These are phyloP conservation scores for Coniochaeta ligniaria DNA, from an alignment of 2,329 filamentous ascomycete species.

Conservation along the genomic window DNA sequence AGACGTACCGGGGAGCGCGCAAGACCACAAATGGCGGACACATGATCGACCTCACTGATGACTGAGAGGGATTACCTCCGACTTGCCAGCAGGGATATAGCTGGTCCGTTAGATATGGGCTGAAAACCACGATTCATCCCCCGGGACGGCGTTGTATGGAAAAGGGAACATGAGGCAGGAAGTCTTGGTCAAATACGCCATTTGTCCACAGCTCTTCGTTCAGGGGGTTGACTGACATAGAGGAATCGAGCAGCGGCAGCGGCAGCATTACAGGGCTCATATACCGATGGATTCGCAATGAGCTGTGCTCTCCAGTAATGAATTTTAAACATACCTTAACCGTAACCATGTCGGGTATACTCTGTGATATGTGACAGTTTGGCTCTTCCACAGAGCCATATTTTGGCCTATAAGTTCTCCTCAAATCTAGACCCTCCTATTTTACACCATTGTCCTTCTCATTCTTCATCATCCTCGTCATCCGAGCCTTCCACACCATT, in stretches of 20 bases:
- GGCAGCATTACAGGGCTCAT: not conserved
- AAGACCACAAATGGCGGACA: not conserved
- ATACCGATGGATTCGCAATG: not conserved
- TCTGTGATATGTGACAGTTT: not conserved
- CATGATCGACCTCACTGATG: not conserved
- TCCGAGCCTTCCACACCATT: constrained; percentile 23
- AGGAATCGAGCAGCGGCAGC: not conserved
- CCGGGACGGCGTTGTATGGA: not conserved
- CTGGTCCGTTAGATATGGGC: not conserved
- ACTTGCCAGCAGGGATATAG: not conserved
- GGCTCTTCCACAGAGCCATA: not conserved
- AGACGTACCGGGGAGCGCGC: not conserved
- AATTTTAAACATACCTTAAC: not conserved
- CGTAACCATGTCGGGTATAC: not conserved
- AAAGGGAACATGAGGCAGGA: not conserved
- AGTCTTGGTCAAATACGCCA: not conserved
- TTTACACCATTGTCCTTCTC: constrained; percentile 4
- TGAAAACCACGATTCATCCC: not conserved
- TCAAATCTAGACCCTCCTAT: not conserved
- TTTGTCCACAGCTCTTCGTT: not conserved
- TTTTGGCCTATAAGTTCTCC: not conserved
- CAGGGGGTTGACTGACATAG: not conserved
- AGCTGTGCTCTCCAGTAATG: not conserved
- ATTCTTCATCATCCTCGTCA: constrained; percentile 9
- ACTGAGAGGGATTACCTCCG: not conserved